Base-by-base conservation (phyloP, 2,329 filamentous ascomycete species). In the Colletotrichum trifolii region DNA sequence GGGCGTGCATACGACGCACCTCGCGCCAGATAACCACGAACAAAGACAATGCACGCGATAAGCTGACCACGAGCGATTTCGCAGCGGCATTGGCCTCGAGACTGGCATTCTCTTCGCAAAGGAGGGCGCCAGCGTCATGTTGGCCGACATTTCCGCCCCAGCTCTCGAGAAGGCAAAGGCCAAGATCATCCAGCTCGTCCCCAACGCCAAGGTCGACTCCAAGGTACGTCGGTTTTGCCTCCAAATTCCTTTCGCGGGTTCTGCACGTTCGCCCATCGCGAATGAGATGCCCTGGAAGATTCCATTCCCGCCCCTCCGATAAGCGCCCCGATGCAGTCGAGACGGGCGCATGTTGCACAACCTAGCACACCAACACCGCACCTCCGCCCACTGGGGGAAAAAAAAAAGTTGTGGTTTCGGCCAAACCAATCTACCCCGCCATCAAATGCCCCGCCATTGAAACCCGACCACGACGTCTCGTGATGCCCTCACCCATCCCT, bases 11-110 rank as follows among this genome's bases (percentile, higher is more conserved):
- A 52, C 45, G 34, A 35, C 42, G 40, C 42, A 12, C 48, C 34
- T 46, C 39, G 50, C 35, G 50, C 25, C 13, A 40, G 13, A 57
- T 11, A 15, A 35, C 25, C 42, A 42, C 34, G 6, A 10, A 39
- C 49, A 52, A 42, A 53, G 10, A 43, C 52, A 17, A 36, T 47
- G 47, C 45, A 46, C 34, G 17, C 59, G 53, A 57, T 48, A 49
- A 50, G 60, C 64, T 66, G 54, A 66, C 61, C 12, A 11, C 33
- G 45, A 47, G n/a, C 25, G n/a, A n/a, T 13, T 56, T 34, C n/a
- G 8, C 73, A 94, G 94, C 74, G 94, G 94, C 74, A 97, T 97
- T 74, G 94, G 94, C 70, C 91, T 97, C 53, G 94, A 97, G 82
- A 97, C 94, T 2, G 87, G 87, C 60, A 94, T 97, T 71, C 91